Base-by-base conservation (phyloP, 495 filamentous ascomycete species). In the Talaromyces nanjingensis region DNA sequence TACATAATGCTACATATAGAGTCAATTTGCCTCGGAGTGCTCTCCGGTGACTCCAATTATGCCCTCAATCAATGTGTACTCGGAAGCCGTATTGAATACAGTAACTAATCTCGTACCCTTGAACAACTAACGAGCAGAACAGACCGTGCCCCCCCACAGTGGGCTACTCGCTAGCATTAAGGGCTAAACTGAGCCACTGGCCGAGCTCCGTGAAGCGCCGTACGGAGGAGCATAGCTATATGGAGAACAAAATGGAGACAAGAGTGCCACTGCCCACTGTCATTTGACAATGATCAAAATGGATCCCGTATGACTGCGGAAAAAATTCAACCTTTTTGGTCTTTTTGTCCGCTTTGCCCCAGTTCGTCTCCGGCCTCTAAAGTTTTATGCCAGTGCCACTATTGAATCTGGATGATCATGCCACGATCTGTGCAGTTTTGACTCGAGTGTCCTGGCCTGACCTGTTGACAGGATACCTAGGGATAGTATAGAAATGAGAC, bases 121-220 rank as follows among this genome's bases (percentile, higher is more conserved):
- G 18, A n/a, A 49, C 45, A 14, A 49, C n/a, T 49, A 49, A 20
- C 45, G 18, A 49, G 39, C 45, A 42, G 37, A 42, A 42, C 37
- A 42, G 37, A 42, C 12, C 37, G 14, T 42, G 29, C 29, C 53
- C 53, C 53, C 53, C 53, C 53, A 56, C 53, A 56, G 53, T 56
- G 53, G 53, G 53, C 52, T 37, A 59, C n/a, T 59, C 56, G 33
- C 31, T 22, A 37, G 56, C 56, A 59, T 59, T 18, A 34, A 33
- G 56, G 57, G 33, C 57, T 59, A 59, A 56, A 25, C 12, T 22
- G 49, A 54, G 49, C 49, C 49, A 54, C 49, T 25, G 49, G 49
- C 49, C 49, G 49, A 54, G 49, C 49, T 54, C 49, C 49, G 53
- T 56, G 45, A 56, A 29, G 53, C 53, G 53, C 53, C 53, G 27